These are phyloP conservation scores for Acacia crassicarpa DNA, from an alignment of 306 rosid genomes.

Conservation along the genomic window DNA sequence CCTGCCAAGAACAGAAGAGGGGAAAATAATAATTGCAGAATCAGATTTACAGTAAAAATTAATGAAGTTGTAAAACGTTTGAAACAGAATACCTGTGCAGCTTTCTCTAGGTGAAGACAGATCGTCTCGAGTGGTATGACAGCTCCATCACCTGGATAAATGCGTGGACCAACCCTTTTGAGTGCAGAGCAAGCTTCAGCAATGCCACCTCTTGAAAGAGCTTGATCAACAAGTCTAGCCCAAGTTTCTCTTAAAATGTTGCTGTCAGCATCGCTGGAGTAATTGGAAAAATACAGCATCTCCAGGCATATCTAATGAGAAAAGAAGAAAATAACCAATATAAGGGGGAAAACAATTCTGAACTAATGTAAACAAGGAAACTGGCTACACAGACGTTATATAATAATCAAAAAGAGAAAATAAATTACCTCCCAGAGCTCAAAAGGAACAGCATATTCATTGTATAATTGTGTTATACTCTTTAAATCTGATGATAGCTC, in stretches of 20 bases:
- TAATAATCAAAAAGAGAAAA: conserved; percentile 9
- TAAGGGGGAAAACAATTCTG: conserved; percentile 18
- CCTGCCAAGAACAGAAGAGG: neutral
- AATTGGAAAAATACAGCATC: conserved; percentile 92
- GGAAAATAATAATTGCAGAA: neutral
- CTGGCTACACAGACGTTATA: neutral
- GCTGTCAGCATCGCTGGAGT: conserved; percentile 85
- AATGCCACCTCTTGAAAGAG: conserved; percentile 89
- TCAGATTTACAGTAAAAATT: conserved; percentile 23
- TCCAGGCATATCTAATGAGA: conserved; percentile 79
- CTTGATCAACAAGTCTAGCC: conserved; percentile 90
- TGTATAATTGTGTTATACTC: conserved; percentile 89
- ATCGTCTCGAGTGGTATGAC: conserved; percentile 75
- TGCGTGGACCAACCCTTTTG: conserved; percentile 92
- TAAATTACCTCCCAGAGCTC: conserved; percentile 91
- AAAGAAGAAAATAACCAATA: conserved; percentile 18
- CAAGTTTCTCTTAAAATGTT: conserved; percentile 87
- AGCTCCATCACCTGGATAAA: conserved; percentile 93
- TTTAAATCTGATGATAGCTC: conserved; percentile 83
- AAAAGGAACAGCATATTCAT: conserved; percentile 96
- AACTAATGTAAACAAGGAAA: conserved; percentile 3
- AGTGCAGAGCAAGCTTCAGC: conserved; percentile 93
- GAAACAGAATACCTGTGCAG: conserved; percentile 67
- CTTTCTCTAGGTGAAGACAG: conserved; percentile 96
- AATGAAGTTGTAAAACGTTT: neutral